phyloP scores from a whole-genome alignment of 2,329 filamentous ascomycete genomes.

The Scedosporium minutisporum region DNA sequence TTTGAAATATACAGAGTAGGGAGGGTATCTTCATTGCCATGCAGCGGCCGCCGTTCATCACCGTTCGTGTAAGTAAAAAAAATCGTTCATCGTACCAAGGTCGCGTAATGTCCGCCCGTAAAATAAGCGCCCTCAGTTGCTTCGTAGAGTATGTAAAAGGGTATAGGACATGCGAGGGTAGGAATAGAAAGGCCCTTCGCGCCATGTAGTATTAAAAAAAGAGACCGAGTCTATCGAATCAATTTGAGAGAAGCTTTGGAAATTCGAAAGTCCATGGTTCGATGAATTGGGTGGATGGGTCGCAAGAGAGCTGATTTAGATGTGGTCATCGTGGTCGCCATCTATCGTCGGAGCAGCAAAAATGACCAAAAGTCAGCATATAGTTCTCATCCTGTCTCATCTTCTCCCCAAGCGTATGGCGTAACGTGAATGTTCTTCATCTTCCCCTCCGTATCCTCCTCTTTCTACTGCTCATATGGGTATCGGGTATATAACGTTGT shows the following conservation, averaged over 20 bases:
- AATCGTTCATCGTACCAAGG: not conserved
- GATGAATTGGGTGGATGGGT: not conserved
- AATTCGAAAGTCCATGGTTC: not conserved
- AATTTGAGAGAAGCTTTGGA: not conserved
- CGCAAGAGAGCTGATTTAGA: not conserved
- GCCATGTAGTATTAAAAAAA: not conserved
- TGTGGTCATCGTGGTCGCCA: slow-evolving; percentile 22
- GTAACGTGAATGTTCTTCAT: not conserved
- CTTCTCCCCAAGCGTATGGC: not conserved
- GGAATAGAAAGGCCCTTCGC: not conserved
- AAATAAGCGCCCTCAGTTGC: not conserved
- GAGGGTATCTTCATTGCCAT: not conserved
- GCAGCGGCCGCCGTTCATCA: not conserved
- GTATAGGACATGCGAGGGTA: not conserved
- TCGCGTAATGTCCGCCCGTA: not conserved
- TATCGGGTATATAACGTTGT: not conserved
- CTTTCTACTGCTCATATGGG: not conserved
- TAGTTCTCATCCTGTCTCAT: slow-evolving; percentile 3
- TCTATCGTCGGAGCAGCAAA: slow-evolving; percentile 16
- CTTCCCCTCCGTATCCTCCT: not conserved
- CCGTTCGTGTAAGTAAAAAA: not conserved
- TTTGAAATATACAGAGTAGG: not conserved
- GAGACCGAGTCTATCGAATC: not conserved
- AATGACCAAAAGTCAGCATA: slow-evolving; percentile 12
- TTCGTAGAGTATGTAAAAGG: not conserved